Conservation (phyloP, 1,284 basidiomycete species). For the Irpex sp. region DNA sequence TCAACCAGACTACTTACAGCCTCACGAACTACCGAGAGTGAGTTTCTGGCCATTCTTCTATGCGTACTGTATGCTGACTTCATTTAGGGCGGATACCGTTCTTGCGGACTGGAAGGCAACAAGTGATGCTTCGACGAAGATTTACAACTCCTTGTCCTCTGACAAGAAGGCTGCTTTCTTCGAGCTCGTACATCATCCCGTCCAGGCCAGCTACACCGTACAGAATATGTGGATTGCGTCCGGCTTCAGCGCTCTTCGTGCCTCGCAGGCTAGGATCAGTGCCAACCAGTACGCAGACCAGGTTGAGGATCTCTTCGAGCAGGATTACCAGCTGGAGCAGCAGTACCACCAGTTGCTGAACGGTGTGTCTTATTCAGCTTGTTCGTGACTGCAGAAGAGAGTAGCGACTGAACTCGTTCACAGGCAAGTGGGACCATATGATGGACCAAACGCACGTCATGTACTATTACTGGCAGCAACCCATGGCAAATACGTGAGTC, state of each 20-base stretch:
- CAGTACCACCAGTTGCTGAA: slow-evolving; percentile 57
- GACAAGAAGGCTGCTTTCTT: slow-evolving; percentile 57
- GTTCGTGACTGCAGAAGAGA: not conserved
- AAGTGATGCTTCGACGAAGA: slow-evolving; percentile 43
- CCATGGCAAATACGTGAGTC: slow-evolving; percentile 54
- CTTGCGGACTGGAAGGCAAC: slow-evolving; percentile 47
- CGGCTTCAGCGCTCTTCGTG: slow-evolving; percentile 58
- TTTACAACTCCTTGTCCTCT: slow-evolving; percentile 50
- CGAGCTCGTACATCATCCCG: slow-evolving; percentile 63
- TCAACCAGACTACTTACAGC: slow-evolving; percentile 61
- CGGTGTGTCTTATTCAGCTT: too few species aligned
- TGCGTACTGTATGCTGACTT: not conserved
- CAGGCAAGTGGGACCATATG: slow-evolving; percentile 60
- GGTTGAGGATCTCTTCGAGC: slow-evolving; percentile 53
- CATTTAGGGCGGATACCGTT: slow-evolving; percentile 50
- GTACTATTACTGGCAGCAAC: slow-evolving; percentile 72
- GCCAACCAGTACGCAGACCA: slow-evolving; percentile 54
- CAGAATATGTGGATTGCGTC: slow-evolving; percentile 54
- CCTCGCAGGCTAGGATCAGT: slow-evolving; percentile 60
- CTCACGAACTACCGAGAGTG: slow-evolving; percentile 67
- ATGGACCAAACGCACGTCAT: slow-evolving; percentile 66
- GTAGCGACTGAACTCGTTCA: not conserved
- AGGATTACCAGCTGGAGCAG: slow-evolving; percentile 54
- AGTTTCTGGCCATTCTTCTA: slow-evolving; percentile 22
- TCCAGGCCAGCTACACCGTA: slow-evolving; percentile 55